Evolutionary conservation across 2,329 filamentous ascomycete species (phyloP).

Genomic region (Fusarium pseudonygamai): DNA sequence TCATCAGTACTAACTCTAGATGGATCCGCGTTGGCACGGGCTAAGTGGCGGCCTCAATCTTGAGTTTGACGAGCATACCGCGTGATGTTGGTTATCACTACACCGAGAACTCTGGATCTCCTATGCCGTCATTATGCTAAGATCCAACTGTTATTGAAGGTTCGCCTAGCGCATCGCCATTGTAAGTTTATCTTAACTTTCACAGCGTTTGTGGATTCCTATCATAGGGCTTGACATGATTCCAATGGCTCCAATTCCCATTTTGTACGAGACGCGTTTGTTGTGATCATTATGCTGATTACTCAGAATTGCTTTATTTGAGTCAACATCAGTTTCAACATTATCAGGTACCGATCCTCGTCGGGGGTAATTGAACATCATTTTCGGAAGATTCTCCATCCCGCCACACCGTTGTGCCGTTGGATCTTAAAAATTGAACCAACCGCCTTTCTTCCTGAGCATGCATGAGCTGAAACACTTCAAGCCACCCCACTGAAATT

Average conservation of each 20-base stretch:
- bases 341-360: not conserved
- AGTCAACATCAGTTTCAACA: not conserved
- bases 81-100: conserved; percentile 31
- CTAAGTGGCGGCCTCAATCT: conserved; percentile 42
- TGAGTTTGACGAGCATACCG: conserved; percentile 36
- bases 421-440: conserved; percentile 35
- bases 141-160: not conserved
- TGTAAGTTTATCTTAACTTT: not conserved
- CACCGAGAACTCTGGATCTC: conserved; percentile 2
- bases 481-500: conserved; percentile 32
- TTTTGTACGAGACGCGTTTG: not conserved
- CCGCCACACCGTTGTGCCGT: conserved; percentile 32
- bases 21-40: conserved; percentile 36
- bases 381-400: conserved; percentile 39
- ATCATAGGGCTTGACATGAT: not conserved
- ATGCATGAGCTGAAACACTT: conserved; percentile 39
- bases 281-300: not conserved
- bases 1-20: conserved; percentile 29
- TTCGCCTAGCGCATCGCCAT: not conserved
- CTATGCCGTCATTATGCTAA: conserved; percentile 35
- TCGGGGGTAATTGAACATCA: conserved; percentile 2
- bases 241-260: not conserved
- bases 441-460: conserved; percentile 31
- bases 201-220: not conserved
- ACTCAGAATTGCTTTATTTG: not conserved